Percentiles rank a stretch among this genome's conserved stretches.
phyloP scores from a whole-genome alignment of 495 filamentous ascomycete genomes.

The Podospora anserina region DNA sequence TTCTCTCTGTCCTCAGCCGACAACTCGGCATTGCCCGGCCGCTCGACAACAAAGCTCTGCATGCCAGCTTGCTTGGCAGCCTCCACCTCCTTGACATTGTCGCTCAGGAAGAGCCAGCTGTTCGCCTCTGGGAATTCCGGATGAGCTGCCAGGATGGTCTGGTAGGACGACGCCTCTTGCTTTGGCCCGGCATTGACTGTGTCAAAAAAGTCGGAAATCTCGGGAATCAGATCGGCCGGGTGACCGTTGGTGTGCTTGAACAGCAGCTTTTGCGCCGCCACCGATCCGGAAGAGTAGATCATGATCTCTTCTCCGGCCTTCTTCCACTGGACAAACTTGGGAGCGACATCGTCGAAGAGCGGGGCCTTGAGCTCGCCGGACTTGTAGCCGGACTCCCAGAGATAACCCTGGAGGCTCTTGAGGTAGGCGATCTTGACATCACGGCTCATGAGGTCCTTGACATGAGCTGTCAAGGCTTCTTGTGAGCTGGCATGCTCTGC shows the following conservation, averaged over 20 bases:
- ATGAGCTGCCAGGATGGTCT: conserved; percentile 49
- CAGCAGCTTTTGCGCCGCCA: conserved; percentile 67
- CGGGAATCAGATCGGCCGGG: conserved; percentile 53
- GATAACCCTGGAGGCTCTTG: conserved; percentile 69
- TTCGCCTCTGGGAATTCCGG: conserved; percentile 33
- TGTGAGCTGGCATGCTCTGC: conserved; percentile 50
- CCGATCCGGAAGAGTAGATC: conserved; percentile 71
- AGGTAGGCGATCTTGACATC: conserved; percentile 68
- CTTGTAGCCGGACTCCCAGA: conserved; percentile 65
- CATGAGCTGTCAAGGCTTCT: conserved; percentile 52
- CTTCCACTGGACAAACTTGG: conserved; percentile 53
- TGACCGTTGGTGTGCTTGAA: conserved; percentile 60
- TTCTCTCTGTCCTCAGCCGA: conserved; percentile 40
- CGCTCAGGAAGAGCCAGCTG: conserved; percentile 65
- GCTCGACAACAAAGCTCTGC: conserved; percentile 56
- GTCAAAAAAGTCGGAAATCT: conserved; percentile 63
- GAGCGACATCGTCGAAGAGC: conserved; percentile 64
- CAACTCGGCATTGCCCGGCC: conserved; percentile 61
- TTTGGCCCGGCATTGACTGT: conserved; percentile 73
- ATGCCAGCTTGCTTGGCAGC: conserved; percentile 63
- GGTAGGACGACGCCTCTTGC: conserved; percentile 57
- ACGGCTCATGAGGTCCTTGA: conserved; percentile 59
- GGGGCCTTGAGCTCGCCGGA: conserved; percentile 59
- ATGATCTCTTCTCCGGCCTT: conserved; percentile 46
- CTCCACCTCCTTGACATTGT: conserved; percentile 66